Base-by-base conservation (phyloP, 345 rosid species). In the Trapa bicornis region DNA sequence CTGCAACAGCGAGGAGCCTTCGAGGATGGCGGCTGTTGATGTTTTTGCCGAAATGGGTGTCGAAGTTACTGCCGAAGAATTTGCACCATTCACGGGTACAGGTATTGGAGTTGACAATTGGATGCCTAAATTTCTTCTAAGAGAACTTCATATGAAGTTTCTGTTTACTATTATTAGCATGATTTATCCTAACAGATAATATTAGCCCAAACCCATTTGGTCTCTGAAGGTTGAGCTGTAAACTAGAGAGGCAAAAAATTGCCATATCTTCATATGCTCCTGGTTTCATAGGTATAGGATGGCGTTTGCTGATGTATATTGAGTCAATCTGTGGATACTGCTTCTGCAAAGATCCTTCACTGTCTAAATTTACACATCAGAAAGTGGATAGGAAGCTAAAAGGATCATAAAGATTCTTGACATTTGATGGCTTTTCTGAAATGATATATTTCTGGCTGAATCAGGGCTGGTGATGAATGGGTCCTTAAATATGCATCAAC, bases 11-110 rank as follows among this genome's bases (percentile, higher is more conserved):
- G 97, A 88, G 73, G 87, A 84, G 72, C 92, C 85, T 64, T 93
- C 97, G n/a, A 86, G 96, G 81, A 80, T 77, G 75, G 97, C 97
- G 1, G 98, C 80, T 62, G 97, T 93, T 2, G 97, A 90, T 74
- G 77, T 90, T 62, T 93, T 93, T 66, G 73, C 88, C 0, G 98
- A 90, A 73, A 88, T 90, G 95, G 97, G 97, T 37, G 87, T 90
- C 54, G 76, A 84, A 67, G 96, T 85, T 50, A 86, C 89, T 0
- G 87, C 72, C 5, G 92, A 94, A n/a, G 97, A 94, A 64, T 91
- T 94, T 72, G 87, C 80, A 68, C 92, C 95, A 54, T 94, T 94
- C 77, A 91, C 76, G 81, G 99, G 99, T 65, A 91, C 86, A 67
- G 98, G 97, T 93, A 66, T 60, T 63, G 53, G 33, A 32, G 63